Evolutionary conservation across 2,329 filamentous ascomycete genomes (phyloP).

Genomic region (Trichophaea hybrida): DNA sequence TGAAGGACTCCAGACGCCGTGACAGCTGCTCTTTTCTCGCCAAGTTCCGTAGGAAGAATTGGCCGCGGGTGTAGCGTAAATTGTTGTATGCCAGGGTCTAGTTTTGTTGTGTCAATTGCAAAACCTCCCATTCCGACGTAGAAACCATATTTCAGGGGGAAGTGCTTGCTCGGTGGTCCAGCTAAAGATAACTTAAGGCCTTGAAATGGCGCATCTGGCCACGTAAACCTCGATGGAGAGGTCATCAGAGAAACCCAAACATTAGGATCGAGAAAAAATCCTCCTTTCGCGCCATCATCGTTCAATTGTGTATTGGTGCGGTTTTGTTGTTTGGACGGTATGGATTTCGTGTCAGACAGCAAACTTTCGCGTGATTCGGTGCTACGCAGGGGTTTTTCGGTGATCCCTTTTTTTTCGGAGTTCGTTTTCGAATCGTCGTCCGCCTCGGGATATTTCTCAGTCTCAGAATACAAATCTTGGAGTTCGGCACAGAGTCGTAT

Average conservation of each 20-base stretch:
- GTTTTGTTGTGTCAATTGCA: background rate
- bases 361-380: background rate
- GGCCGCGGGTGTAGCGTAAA: too few relatives aligned
- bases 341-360: background rate
- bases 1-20: background rate
- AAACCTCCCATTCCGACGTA: background rate
- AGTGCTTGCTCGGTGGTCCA: background rate
- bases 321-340: background rate
- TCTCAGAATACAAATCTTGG: too few relatives aligned
- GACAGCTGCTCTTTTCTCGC: background rate
- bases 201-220: background rate
- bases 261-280: background rate
- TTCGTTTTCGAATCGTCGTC: background rate
- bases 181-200: background rate
- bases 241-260: background rate
- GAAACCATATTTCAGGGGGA: slow-evolving; percentile 9
- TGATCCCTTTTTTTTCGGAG: background rate
- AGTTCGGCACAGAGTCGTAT: background rate
- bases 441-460: background rate
- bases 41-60: background rate
- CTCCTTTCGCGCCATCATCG: background rate
- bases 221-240: too few relatives aligned
- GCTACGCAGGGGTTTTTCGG: background rate
- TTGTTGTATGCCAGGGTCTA: background rate
- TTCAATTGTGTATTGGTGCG: background rate